These are phyloP conservation scores for Syzygium grande DNA, from an alignment of 345 rosid genomes.

Conservation along the genomic window DNA sequence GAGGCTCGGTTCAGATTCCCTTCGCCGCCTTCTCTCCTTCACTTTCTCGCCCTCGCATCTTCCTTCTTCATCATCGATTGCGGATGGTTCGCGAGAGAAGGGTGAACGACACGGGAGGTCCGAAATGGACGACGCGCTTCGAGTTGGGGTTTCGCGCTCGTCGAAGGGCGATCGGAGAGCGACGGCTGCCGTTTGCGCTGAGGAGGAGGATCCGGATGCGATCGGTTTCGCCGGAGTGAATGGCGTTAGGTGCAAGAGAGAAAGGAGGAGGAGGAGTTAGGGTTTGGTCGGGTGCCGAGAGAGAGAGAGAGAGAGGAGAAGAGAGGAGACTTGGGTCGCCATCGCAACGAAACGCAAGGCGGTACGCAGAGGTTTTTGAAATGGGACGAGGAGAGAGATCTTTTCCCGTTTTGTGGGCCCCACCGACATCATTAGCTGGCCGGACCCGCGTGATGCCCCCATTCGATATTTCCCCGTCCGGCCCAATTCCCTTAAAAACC, in stretches of 20 bases:
- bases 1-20: conserved; percentile 29
- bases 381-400: neutral
- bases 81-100: conserved; percentile 9
- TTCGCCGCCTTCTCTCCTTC: conserved; percentile 30
- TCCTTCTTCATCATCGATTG: conserved; percentile 28
- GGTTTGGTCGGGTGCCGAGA: conserved; percentile 32
- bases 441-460: neutral
- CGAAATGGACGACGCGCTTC: conserved; percentile 60
- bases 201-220: neutral
- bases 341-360: neutral
- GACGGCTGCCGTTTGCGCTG: neutral
- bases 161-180: neutral
- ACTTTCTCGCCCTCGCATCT: conserved; percentile 36
- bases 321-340: neutral
- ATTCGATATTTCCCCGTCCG: neutral
- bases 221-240: neutral
- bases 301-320: conserved; percentile 21
- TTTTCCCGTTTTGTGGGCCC: neutral
- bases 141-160: conserved; percentile 9
- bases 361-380: neutral
- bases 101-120: conserved; percentile 30
- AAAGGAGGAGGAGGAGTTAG: neutral
- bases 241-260: neutral
- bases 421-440: neutral
- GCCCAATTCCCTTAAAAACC: too few relatives aligned